A percentile compares a stretch with the other conserved stretches of the same genome.
phyloP scores from a whole-genome alignment of 1,139 yeast genomes.

The Debaryomyces robertsiae region DNA sequence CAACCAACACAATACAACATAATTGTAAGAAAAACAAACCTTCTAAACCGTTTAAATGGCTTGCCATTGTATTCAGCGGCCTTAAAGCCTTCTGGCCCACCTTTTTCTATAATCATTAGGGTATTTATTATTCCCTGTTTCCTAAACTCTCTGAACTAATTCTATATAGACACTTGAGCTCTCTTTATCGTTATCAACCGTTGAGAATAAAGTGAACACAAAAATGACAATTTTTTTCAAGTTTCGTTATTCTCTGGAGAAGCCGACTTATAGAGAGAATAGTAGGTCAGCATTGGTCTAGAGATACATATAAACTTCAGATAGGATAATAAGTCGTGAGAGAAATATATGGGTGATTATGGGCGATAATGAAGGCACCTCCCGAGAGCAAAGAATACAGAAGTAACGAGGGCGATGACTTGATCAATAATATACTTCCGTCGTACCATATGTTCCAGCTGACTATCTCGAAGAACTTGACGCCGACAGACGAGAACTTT shows the following conservation, averaged over 20 bases:
- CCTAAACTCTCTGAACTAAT: too few species aligned
- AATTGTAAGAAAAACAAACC: neutral
- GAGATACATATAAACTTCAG: too few species aligned
- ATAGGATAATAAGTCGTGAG: neutral
- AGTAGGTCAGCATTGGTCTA: too few species aligned
- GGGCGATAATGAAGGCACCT: neutral
- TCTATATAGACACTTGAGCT: too few species aligned
- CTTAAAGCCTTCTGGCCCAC: too few species aligned
- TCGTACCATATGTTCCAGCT: conserved; percentile 51
- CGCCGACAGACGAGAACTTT: conserved; percentile 44
- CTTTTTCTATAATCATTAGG: neutral
- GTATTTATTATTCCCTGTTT: neutral
- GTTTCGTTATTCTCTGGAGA: too few species aligned
- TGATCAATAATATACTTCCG: conserved; percentile 45
- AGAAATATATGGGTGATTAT: neutral
- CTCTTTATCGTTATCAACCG: too few species aligned
- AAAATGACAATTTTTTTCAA: too few species aligned
- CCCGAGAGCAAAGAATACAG: conserved; percentile 1
- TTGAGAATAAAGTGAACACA: too few species aligned
- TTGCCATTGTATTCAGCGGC: too few species aligned
- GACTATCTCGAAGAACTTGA: conserved; percentile 42
- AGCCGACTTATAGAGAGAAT: too few species aligned
- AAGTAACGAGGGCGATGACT: conserved; percentile 28
- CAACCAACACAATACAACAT: conserved; percentile 1
- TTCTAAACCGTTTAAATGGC: neutral